Conservation (phyloP, 495 filamentous ascomycete genomes). For the Xylaria venustula region DNA sequence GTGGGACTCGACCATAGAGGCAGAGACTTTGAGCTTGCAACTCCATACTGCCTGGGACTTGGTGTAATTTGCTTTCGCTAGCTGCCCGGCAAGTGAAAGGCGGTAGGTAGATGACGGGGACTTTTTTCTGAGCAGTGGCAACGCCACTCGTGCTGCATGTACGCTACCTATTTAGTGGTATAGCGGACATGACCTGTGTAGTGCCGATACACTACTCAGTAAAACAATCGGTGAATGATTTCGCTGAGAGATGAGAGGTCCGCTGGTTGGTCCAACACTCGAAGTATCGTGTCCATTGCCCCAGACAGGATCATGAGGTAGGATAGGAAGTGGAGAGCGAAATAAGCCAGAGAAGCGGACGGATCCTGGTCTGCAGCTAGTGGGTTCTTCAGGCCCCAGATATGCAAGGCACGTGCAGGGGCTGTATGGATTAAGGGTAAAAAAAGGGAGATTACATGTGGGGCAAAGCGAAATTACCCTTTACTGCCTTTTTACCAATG, state of each 20-base stretch:
- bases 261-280: neutral
- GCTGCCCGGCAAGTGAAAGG: too few species aligned
- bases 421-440: neutral
- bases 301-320: slow-evolving; percentile 11
- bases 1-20: neutral
- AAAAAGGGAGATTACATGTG: slow-evolving; percentile 27
- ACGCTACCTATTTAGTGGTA: neutral
- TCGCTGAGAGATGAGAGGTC: neutral
- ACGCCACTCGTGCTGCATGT: neutral
- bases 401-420: slow-evolving; percentile 5
- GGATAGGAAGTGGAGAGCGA: slow-evolving; percentile 1
- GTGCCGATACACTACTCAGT: too few species aligned
- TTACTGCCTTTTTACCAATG: neutral
- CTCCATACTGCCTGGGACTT: neutral
- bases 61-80: neutral
- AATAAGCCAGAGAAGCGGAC: neutral
- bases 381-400: neutral
- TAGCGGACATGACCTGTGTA: too few species aligned
- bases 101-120: too few species aligned
- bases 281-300: neutral
- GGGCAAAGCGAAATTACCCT: slow-evolving; percentile 27
- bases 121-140: neutral
- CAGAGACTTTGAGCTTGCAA: neutral
- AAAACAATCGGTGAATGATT: neutral
- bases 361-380: neutral